Percentiles rank a stretch among this genome's conserved stretches.
These are phyloP conservation scores for Nakazawaea ambrosiae DNA, from an alignment of 805 yeast species.

Conservation along the genomic window DNA sequence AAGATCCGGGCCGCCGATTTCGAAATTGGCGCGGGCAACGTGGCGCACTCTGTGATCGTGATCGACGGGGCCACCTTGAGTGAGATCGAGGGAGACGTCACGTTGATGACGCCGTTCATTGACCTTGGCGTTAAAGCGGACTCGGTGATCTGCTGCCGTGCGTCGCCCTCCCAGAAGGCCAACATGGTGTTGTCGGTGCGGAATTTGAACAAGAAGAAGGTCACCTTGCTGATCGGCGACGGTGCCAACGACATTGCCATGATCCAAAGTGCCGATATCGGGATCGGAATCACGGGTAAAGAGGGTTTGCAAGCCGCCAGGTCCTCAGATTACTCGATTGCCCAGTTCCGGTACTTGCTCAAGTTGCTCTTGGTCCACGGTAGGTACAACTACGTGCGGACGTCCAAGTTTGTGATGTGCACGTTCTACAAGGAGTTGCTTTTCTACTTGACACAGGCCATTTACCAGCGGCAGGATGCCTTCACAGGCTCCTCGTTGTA, in stretches of 20 bases:
- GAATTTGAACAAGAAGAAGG: conserved; percentile 54
- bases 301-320: conserved; percentile 98
- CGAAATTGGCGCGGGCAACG: conserved; percentile 62
- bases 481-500: conserved; percentile 91
- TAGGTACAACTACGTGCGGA: conserved; percentile 87
- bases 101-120: conserved; percentile 66
- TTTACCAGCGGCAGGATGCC: conserved; percentile 78
- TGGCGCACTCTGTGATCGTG: conserved; percentile 93
- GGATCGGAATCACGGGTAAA: conserved; percentile 94
- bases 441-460: conserved; percentile 82
- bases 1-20: conserved; percentile 69
- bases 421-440: conserved; percentile 92
- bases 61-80: conserved; percentile 88
- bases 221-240: conserved; percentile 94
- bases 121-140: conserved; percentile 84
- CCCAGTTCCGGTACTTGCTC: conserved; percentile 80
- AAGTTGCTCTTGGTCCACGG: conserved; percentile 91
- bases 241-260: conserved; percentile 99
- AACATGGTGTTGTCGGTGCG: conserved; percentile 80
- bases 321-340: conserved; percentile 90
- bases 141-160: conserved; percentile 92
- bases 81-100: conserved; percentile 64
- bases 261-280: conserved; percentile 98
- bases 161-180: conserved; percentile 96
- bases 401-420: conserved; percentile 84